These are phyloP conservation scores for Populus tremula DNA, from an alignment of 345 rosid species.

Conservation along the genomic window DNA sequence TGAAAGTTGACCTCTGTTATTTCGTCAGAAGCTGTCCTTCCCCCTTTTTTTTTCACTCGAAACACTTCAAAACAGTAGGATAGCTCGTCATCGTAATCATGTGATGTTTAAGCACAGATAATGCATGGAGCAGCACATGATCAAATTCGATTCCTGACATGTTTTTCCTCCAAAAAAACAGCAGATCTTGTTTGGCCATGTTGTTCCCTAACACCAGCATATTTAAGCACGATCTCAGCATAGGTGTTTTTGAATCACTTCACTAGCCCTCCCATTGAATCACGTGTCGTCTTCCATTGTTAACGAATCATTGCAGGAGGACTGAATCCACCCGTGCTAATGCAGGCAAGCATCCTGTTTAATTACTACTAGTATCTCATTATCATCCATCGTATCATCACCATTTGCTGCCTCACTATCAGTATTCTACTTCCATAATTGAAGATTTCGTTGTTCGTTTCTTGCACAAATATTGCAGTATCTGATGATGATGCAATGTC, in stretches of 20 bases:
- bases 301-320: background rate
- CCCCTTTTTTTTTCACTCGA: background rate
- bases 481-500: too few relatives aligned
- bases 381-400: too few relatives aligned
- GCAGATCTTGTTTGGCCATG: background rate
- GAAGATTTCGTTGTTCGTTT: background rate
- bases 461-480: background rate
- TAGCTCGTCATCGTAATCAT: background rate
- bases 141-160: background rate
- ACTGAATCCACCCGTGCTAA: background rate
- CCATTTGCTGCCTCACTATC: background rate
- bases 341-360: too few relatives aligned
- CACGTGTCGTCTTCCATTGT: background rate
- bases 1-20: background rate
- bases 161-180: background rate
- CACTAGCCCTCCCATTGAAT: too few relatives aligned
- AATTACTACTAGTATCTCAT: too few relatives aligned
- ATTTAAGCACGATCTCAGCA: background rate
- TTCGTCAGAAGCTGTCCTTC: background rate
- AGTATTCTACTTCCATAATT: background rate
- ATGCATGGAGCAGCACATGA: background rate
- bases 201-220: background rate
- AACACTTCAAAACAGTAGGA: background rate
- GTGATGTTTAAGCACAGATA: background rate
- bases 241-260: background rate